Evolutionary conservation across 306 rosid species (phyloP), one percentile per base, ranked within the genome.

Genomic region (Cucurbita argyrosperma): DNA sequence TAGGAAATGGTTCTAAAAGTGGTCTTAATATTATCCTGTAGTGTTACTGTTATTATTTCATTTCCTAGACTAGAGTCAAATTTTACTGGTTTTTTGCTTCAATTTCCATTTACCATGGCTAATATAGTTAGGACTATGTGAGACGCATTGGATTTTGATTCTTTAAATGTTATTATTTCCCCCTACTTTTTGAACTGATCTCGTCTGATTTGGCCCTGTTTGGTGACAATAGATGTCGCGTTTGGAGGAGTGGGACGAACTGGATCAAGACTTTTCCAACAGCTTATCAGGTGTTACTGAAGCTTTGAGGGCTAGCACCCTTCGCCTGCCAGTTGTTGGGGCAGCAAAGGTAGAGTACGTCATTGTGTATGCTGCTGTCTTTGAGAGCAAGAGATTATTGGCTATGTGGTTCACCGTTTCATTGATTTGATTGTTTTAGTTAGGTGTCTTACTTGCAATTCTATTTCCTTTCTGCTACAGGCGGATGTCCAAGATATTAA

Each of bases 271-370:
- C 67, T 90, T 86, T 85, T 86, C 88, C 45, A 79, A 83, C 77
- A 89, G 94, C 37, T 88, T 94, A 56, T 88, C 87, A 15, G 98
- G 97, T 75, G 98, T 91, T 74, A 86, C 74, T 39, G 96, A 90
- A 82, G 94, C 97, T 52, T 75, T 94, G 77, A 85, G 65, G 85
- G 97, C 95, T 63, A 94, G 98, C 83, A 89, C 94, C 76, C 97
- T 94, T 75, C 98, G 97, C 51, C 97, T 94, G 77, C 98, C 97
- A 14, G 88, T 94, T 77, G 91, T 84, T 83, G 85, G 87, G 58
- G 87, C 93, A 58, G 96, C 97, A 75, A 89, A 85, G 92, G 98
- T 73, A 57, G 11, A 42, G 16, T n/a, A 54, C 76, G 70, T 84
- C 54, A 38, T 9, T 39, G 14, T 39, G 30, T 72, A 43, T 58